Evolutionary conservation across 768 basidiomycete species (phyloP).

Genomic region (Lentinus brumalis): DNA sequence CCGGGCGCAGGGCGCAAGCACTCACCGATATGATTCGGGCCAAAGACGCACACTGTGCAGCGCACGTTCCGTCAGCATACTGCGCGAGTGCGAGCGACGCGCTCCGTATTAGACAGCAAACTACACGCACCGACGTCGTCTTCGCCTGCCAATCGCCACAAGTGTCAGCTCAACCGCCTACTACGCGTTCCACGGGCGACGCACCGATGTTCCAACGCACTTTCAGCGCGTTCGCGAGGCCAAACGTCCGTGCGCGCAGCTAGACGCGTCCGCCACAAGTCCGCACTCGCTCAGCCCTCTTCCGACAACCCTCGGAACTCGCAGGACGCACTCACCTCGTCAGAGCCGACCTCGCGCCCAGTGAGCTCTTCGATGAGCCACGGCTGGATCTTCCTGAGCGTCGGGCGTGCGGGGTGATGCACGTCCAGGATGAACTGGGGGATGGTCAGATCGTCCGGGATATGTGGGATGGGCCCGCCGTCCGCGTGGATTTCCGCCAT

Average conservation of each 20-base stretch:
- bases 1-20: background rate
- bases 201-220: constrained; percentile 46
- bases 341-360: constrained; percentile 41
- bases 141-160: constrained; percentile 36
- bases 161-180: background rate
- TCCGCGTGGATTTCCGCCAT: constrained; percentile 28
- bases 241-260: constrained; percentile 49
- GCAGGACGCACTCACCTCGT: constrained; percentile 40
- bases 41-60: constrained; percentile 56
- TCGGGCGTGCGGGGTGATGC: constrained; percentile 43
- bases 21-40: constrained; percentile 10
- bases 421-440: constrained; percentile 56
- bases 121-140: constrained; percentile 50
- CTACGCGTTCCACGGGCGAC: constrained; percentile 6
- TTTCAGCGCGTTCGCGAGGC: constrained; percentile 50
- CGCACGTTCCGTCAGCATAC: background rate
- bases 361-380: constrained; percentile 56
- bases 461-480: constrained; percentile 31
- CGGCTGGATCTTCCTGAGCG: constrained; percentile 34
- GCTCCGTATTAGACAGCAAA: background rate
- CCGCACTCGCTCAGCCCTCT: background rate
- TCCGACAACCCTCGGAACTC: background rate
- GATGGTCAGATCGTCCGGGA: constrained; percentile 55
- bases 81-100: background rate
- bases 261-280: constrained; percentile 19